phyloP scores from a whole-genome alignment of 129 eudicot genomes.

The Helianthus tuberosus region DNA sequence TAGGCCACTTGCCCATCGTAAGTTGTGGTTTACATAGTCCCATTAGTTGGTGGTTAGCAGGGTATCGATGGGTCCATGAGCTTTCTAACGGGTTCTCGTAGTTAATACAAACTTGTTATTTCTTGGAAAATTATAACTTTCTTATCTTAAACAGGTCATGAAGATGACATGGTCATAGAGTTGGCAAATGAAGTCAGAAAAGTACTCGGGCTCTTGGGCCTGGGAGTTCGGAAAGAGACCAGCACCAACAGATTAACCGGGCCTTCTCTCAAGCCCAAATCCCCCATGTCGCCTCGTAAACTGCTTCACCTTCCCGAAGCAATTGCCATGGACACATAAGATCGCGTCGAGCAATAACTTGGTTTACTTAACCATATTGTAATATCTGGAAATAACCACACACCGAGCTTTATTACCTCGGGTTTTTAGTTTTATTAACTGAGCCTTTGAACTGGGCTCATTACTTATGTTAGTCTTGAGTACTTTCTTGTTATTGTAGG shows the following conservation, averaged over 20 bases:
- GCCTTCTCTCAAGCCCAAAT: conserved; percentile 47
- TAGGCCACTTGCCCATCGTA: too few species aligned
- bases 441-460: conserved; percentile 16
- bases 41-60: too few species aligned
- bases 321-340: conserved; percentile 63
- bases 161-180: conserved; percentile 87
- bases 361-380: conserved; percentile 20
- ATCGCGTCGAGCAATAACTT: not conserved
- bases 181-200: conserved; percentile 94
- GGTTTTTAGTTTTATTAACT: conserved; percentile 17
- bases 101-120: too few species aligned
- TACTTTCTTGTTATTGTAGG: conserved; percentile 25
- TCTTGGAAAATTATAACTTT: not conserved
- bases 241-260: conserved; percentile 44
- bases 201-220: conserved; percentile 48
- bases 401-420: not conserved
- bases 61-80: too few species aligned
- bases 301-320: conserved; percentile 54
- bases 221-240: conserved; percentile 47
- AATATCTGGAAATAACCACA: conserved; percentile 17
- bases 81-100: too few species aligned
- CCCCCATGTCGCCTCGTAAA: conserved; percentile 52
- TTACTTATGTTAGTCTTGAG: conserved; percentile 24
- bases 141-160: conserved; percentile 58
- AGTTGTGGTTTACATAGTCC: too few species aligned